Base-by-base conservation (phyloP, 2,329 filamentous ascomycete species). In the Hirsutella thompsonii region DNA sequence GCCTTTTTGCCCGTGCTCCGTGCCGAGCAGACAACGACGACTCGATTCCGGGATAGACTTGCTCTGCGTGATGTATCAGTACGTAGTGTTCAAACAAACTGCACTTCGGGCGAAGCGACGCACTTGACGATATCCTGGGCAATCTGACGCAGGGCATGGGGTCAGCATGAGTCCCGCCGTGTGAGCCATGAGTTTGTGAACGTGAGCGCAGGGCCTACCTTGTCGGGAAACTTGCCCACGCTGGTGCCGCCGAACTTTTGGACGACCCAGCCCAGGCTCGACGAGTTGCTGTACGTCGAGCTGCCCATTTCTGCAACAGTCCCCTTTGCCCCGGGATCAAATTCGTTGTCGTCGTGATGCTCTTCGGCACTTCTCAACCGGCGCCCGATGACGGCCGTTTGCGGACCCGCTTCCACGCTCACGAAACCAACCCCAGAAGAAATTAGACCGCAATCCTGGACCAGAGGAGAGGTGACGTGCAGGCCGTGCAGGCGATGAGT, bases 201-300 rank as follows among this genome's bases (percentile, higher is more conserved):
- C n/a, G 9, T n/a, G 16, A 18, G 9, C 23, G 37, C 11, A 20
- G 21, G 29, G 61, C 64, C 44, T 55, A 74, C 70, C 63, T 82
- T 81, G 51, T 76, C 73, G 40, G 89, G 81, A 54, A 94, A 94
- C 65, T 96, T 96, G 52, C 90, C 92, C 39, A 96, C 84, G 57
- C 86, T 94, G 40, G 90, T 98, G 39, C 90, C 90, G 47, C 89
- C 89, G 61, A 94, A 94, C 63, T 95, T 95, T 61, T 94, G 88
- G 39, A 95, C 83, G 23, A 94, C 72, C 89, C 88, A 94, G 50
- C 70, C 70, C 48, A 68, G 66, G 37, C 53, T 52, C 41, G 58
- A 53, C 38, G 56, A 51, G 49, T 67, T 67, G 48, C 47, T 53
- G 44, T 55, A 47, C 33, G 52, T 50, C 14, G 54, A 54, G 46